Percentiles rank a stretch among this genome's conserved stretches.
Evolutionary conservation across 345 rosid species (phyloP).

Genomic region (Euphorbia peplus): DNA sequence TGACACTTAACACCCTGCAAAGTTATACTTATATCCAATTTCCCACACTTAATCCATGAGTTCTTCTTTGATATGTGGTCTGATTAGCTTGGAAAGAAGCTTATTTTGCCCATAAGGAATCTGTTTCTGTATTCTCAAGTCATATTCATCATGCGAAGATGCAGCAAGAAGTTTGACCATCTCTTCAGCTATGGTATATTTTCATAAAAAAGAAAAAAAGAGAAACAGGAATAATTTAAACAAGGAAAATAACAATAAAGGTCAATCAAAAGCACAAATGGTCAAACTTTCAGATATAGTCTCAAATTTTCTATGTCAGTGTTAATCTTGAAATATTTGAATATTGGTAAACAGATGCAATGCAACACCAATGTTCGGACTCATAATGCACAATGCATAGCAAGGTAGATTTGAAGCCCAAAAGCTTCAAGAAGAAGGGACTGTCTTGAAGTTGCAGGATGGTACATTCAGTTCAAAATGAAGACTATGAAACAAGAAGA

Average conservation of each 20-base stretch:
- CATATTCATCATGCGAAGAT: background rate
- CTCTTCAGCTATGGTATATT: background rate
- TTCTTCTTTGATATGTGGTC: background rate
- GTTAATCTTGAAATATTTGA: background rate
- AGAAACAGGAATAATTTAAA: background rate
- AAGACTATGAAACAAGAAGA: slow-evolving; percentile 6
- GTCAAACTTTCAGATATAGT: background rate
- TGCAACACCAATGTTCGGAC: background rate
- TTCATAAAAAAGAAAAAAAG: background rate
- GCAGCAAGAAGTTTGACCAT: background rate
- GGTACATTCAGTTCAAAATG: slow-evolving; percentile 6
- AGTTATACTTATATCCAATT: background rate
- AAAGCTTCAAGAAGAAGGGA: background rate
- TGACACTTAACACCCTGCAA: background rate
- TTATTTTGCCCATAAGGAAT: background rate
- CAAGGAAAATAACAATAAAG: background rate
- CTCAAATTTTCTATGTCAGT: background rate
- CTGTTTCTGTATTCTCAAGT: background rate
- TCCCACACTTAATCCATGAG: background rate
- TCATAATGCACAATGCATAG: background rate
- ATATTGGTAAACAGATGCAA: background rate
- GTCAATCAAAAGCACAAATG: background rate
- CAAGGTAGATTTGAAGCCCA: background rate
- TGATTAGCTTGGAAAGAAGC: background rate
- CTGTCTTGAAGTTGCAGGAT: background rate